Conservation (phyloP, 2,329 filamentous ascomycete species). For the Hypocrella siamensis region DNA sequence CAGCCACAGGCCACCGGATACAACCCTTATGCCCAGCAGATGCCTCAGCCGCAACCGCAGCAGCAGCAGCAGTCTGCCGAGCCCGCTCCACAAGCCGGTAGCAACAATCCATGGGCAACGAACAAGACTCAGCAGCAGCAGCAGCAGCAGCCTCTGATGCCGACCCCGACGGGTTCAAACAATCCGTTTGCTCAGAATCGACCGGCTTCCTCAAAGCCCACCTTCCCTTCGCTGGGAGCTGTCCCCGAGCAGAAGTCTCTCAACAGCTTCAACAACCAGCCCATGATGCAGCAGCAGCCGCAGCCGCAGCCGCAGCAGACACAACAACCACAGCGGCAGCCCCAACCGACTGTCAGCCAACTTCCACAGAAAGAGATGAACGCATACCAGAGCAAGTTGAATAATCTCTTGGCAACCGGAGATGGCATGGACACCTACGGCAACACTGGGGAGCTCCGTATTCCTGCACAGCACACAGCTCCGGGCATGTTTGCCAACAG, state of each 20-base stretch:
- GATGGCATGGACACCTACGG: slow-evolving; percentile 96
- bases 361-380: slow-evolving; percentile 37
- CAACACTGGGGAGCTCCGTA: slow-evolving; percentile 89
- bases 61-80: slow-evolving; percentile 29
- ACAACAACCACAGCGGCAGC: slow-evolving; percentile 23
- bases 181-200: slow-evolving; percentile 86
- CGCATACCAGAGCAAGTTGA: slow-evolving; percentile 61
- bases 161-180: slow-evolving; percentile 87
- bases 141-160: slow-evolving; percentile 48
- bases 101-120: slow-evolving; percentile 86
- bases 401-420: slow-evolving; percentile 68
- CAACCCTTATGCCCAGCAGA: slow-evolving; percentile 35
- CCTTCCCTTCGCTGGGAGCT: slow-evolving; percentile 55
- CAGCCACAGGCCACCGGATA: slow-evolving; percentile 36
- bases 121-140: slow-evolving; percentile 37
- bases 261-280: slow-evolving; percentile 36
- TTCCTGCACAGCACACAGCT: slow-evolving; percentile 90
- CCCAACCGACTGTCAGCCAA: slow-evolving; percentile 12
- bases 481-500: slow-evolving; percentile 95
- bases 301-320: slow-evolving; percentile 27
- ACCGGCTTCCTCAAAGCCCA: slow-evolving; percentile 35
- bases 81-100: slow-evolving; percentile 56
- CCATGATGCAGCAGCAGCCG: slow-evolving; percentile 26
- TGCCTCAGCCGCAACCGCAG: slow-evolving; percentile 24
- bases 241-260: slow-evolving; percentile 76